These are phyloP conservation scores for Alternaria arbusti DNA, from an alignment of 2,329 filamentous ascomycete species.

Conservation along the genomic window DNA sequence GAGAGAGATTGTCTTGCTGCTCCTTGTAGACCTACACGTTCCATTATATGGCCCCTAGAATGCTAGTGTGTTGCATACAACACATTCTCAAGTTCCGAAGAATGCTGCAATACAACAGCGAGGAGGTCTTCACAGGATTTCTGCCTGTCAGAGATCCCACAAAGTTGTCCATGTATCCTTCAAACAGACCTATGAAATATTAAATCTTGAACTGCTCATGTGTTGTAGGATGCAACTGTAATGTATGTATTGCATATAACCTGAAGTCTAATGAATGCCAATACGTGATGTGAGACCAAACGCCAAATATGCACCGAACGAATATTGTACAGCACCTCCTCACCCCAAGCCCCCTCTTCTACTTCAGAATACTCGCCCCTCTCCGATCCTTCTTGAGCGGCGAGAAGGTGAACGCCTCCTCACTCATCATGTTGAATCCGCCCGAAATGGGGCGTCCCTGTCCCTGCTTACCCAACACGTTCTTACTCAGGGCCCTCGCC, in stretches of 20 bases:
- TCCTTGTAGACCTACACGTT: no score
- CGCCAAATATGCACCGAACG: not conserved
- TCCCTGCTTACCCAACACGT: conserved; percentile 35
- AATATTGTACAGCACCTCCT: not conserved
- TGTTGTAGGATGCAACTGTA: not conserved
- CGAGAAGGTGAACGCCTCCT: conserved; percentile 48
- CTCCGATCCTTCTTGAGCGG: conserved; percentile 51
- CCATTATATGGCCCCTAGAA: no score
- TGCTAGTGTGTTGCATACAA: not conserved
- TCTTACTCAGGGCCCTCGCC: conserved; percentile 46
- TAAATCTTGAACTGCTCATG: fast-evolving
- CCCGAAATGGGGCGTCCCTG: conserved; percentile 38
- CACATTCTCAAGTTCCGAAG: not conserved
- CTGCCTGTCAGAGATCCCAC: not conserved
- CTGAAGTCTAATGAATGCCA: not conserved
- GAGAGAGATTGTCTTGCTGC: no score
- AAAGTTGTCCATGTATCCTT: not conserved
- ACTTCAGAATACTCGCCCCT: conserved; percentile 35
- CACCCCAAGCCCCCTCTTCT: not conserved
- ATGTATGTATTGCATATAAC: not conserved
- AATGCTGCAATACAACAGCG: not conserved
- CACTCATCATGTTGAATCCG: conserved; percentile 45
- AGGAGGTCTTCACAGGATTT: not conserved
- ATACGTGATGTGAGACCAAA: not conserved
- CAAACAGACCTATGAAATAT: not conserved